Base-by-base conservation (phyloP, 306 rosid species). In the Vicia sativa region DNA sequence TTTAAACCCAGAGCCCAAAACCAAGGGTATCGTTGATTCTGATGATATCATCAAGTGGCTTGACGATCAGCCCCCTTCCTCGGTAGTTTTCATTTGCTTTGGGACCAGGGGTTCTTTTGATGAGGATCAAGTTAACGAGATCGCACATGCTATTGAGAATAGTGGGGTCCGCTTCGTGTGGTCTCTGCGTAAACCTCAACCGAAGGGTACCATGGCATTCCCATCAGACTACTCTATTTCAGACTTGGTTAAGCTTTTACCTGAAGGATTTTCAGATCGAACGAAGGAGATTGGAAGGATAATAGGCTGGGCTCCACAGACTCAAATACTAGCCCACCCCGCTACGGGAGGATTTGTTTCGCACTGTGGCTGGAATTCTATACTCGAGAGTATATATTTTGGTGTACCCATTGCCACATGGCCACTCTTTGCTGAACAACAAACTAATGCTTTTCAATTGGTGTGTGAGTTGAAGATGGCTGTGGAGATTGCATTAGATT, bases 111-210 rank as follows among this genome's bases (percentile, higher is more conserved):
- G 55, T 18, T 9, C 26, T 49, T 49, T 49, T 1, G 28, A 49
- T 8, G 55, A 49, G 13, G 55, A 18, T 18, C 55, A 49, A 26
- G 55, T 18, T 18, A 49, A 49, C 26, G 55, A 49, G 55, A 49
- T 49, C 1, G 55, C 55, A 49, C 6, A 0, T 16, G 55, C 55
- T 16, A 9, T 49, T 49, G 55, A 49, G 7, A 49, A 16, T 3
- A 49, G 55, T 49, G 55, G 55, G 3, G 55, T 13, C 12, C 12
- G 11, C 12, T 49, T 49, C 0, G 28, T 49, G 11, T 49, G 55
- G 55, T 49, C 55, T 18, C 5, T 49, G 0, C 82, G 89, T 2
- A 70, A 54, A 28, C 79, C 88, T 3, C 11, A 18, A 18, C 28
- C 28, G 11, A 18, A 49, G 23, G 55, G 55, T 10, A 6, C 14